Percentiles rank a stretch among this genome's conserved stretches.
These are phyloP conservation scores for Remersonia thermophila DNA, from an alignment of 2,329 filamentous ascomycete species.

Conservation along the genomic window DNA sequence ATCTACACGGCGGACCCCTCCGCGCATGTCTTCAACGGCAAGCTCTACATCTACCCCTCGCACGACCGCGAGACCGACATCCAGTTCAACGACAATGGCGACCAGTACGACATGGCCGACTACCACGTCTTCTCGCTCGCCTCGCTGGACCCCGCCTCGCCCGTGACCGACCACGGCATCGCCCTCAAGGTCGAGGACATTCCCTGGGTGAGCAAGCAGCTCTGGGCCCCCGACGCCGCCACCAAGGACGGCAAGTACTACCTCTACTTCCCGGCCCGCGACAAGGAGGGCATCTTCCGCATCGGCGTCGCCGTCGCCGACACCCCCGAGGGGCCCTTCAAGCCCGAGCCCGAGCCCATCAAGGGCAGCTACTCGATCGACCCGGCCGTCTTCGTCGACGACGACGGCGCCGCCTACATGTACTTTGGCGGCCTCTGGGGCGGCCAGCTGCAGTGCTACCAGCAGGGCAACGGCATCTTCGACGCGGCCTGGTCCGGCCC, in stretches of 20 bases:
- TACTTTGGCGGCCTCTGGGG: conserved; percentile 77
- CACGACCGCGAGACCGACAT: conserved; percentile 68
- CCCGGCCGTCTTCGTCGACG: conserved; percentile 61
- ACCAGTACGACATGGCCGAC: conserved; percentile 75
- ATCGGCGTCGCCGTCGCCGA: conserved; percentile 59
- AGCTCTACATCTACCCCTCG: conserved; percentile 68
- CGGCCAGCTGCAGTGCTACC: conserved; percentile 69
- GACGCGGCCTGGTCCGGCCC: conserved; percentile 41
- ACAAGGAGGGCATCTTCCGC: conserved; percentile 56
- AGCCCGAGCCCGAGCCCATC: conserved; percentile 51
- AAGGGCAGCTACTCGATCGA: conserved; percentile 64
- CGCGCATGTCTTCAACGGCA: conserved; percentile 65
- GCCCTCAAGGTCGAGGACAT: conserved; percentile 53
- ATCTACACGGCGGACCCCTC: conserved; percentile 72
- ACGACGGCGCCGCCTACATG: conserved; percentile 49
- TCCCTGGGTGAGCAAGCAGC: conserved; percentile 66
- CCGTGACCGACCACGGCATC: conserved; percentile 61
- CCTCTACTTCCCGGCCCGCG: conserved; percentile 65
- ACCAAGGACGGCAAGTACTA: conserved; percentile 57
- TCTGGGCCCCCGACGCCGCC: conserved; percentile 72
- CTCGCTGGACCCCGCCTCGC: conserved; percentile 39
- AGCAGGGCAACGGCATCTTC: conserved; percentile 39
- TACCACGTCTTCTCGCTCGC: conserved; percentile 62
- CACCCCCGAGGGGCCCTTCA: conserved; percentile 57
- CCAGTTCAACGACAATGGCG: conserved; percentile 69